Percentiles rank a stretch among this genome's conserved stretches.
These are phyloP conservation scores for Euryodendron excelsum DNA, from an alignment of 148 eudicot genomes.

Conservation along the genomic window DNA sequence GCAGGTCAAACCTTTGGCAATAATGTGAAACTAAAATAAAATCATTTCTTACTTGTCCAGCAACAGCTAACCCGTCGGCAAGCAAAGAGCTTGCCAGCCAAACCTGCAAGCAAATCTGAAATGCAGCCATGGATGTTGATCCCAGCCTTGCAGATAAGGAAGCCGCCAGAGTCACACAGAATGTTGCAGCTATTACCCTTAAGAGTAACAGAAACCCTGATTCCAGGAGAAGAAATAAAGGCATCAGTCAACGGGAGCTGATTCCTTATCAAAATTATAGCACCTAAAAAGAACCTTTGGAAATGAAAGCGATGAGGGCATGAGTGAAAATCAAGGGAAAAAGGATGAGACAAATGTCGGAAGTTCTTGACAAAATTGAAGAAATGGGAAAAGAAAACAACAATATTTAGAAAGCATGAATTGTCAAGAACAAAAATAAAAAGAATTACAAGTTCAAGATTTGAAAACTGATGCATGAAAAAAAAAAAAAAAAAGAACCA, in stretches of 20 bases:
- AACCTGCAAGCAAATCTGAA: slow-evolving; percentile 39
- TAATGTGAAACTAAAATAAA: not conserved
- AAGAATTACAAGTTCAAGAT: not conserved
- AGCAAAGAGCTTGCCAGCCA: slow-evolving; percentile 39
- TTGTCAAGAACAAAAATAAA: not conserved
- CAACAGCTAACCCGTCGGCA: slow-evolving; percentile 36
- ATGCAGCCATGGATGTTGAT: slow-evolving; percentile 36
- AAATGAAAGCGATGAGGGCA: not conserved
- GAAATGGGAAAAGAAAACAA: not conserved
- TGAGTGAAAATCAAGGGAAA: not conserved
- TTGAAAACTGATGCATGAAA: not conserved
- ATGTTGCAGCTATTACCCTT: slow-evolving; percentile 38
- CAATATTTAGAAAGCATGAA: not conserved
- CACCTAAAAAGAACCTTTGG: not conserved
- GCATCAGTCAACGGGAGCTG: not conserved
- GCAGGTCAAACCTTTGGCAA: not conserved
- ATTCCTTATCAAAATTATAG: not conserved
- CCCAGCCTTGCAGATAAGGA: slow-evolving; percentile 33
- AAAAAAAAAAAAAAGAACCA: not conserved
- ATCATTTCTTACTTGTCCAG: slow-evolving; percentile 28
- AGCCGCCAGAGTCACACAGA: slow-evolving; percentile 38
- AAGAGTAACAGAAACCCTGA: slow-evolving; percentile 26
- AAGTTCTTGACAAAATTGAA: not conserved
- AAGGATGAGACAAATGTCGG: not conserved
- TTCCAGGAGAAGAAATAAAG: not conserved